phyloP scores from a whole-genome alignment of 2,329 filamentous ascomycete species.

The Trichoderma afroharzianum region DNA sequence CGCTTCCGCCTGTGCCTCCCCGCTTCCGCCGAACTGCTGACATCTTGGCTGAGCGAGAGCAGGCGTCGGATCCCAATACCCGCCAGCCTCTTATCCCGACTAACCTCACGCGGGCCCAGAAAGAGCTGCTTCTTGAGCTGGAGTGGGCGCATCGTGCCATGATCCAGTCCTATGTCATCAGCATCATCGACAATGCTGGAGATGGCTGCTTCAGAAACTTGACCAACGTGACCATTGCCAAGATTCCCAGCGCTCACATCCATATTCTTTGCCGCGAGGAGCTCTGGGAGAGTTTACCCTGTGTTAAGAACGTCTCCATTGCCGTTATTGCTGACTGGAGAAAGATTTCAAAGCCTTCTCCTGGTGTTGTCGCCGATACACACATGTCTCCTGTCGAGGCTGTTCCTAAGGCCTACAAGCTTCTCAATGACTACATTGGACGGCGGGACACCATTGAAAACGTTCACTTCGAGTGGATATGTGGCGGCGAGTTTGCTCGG shows the following conservation, averaged over 20 bases:
- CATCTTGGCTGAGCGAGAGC: slow-evolving; percentile 21
- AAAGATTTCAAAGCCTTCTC: slow-evolving; percentile 49
- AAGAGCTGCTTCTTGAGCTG: slow-evolving; percentile 64
- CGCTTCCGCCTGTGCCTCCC: not conserved
- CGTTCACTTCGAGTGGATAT: slow-evolving; percentile 63
- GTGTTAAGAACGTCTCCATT: slow-evolving; percentile 52
- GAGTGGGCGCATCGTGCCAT: slow-evolving; percentile 68
- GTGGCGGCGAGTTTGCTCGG: slow-evolving; percentile 63
- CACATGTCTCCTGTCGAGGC: slow-evolving; percentile 49
- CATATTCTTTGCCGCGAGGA: slow-evolving; percentile 51
- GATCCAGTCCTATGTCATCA: slow-evolving; percentile 63
- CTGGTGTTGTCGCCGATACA: slow-evolving; percentile 47
- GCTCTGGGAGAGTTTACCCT: slow-evolving; percentile 59
- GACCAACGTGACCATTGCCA: slow-evolving; percentile 59
- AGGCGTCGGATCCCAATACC: slow-evolving; percentile 16
- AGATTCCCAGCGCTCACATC: slow-evolving; percentile 60
- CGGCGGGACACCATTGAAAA: slow-evolving; percentile 48
- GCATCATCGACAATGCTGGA: slow-evolving; percentile 55
- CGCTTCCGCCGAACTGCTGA: slow-evolving; percentile 4
- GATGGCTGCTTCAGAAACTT: slow-evolving; percentile 49
- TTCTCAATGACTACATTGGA: slow-evolving; percentile 51
- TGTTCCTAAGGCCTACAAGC: slow-evolving; percentile 46
- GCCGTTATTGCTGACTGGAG: slow-evolving; percentile 66
- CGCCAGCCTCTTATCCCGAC: slow-evolving; percentile 46
- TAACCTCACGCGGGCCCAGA: slow-evolving; percentile 58